A percentile compares a stretch with the other conserved stretches of the same genome.
Evolutionary conservation across 2,329 filamentous ascomycete genomes (phyloP).

Genomic region (Neurospora sp.): DNA sequence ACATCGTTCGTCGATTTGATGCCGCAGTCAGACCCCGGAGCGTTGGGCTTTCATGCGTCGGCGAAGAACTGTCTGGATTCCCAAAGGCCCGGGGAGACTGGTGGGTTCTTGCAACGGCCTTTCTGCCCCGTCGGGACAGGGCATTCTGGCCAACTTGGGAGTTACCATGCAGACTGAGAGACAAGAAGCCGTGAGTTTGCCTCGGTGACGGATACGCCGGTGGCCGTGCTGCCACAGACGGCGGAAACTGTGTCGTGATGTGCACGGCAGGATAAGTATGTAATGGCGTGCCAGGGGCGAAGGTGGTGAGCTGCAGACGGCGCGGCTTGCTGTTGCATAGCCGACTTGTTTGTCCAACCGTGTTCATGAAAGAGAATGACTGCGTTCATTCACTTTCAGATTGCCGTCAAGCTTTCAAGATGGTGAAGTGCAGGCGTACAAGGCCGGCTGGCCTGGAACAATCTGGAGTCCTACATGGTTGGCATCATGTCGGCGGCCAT

Average conservation of each 20-base stretch:
- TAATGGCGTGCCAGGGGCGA: not conserved
- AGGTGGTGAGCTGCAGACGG: not conserved
- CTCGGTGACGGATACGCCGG: not conserved
- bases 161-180: not conserved
- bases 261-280: not conserved
- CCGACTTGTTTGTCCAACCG: not conserved
- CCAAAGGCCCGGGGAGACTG: not conserved
- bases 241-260: not conserved
- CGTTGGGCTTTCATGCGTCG: conserved; percentile 9
- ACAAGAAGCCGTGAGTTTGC: not conserved
- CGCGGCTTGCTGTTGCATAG: not conserved
- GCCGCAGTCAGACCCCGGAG: not conserved
- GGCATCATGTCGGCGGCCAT: not conserved
- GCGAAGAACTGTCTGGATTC: not conserved
- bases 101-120: not conserved
- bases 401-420: not conserved
- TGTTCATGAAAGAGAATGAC: not conserved
- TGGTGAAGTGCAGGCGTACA: not conserved
- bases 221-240: not conserved
- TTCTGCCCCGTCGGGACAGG: not conserved
- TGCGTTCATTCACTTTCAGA: not conserved
- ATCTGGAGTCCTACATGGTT: not conserved
- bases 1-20: not conserved
- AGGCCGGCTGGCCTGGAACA: not conserved
- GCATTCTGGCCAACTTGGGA: not conserved